These are phyloP conservation scores for Hymenoscyphus albidus DNA, from an alignment of 2,329 filamentous ascomycete species.

Conservation along the genomic window DNA sequence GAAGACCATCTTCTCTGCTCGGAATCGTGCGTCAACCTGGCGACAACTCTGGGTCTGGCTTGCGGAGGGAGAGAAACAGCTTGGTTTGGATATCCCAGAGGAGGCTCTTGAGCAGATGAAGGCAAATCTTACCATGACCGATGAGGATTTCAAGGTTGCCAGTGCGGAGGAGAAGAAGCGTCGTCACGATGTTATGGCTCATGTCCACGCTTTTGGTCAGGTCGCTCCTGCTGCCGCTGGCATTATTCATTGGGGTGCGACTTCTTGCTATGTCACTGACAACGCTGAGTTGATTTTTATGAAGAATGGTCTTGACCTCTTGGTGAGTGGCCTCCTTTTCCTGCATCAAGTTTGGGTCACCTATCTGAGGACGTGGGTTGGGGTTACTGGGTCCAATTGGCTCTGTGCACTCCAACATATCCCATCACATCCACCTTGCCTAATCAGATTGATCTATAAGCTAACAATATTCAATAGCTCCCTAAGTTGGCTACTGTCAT, in stretches of 20 bases:
- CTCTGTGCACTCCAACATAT: background rate
- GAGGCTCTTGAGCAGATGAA: constrained; percentile 75
- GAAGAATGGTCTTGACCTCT: constrained; percentile 61
- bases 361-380: too few relatives aligned
- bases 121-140: constrained; percentile 64
- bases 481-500: constrained; percentile 77
- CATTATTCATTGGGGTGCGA: constrained; percentile 69
- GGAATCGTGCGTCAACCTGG: constrained; percentile 74
- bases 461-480: constrained; percentile 42
- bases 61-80: constrained; percentile 75
- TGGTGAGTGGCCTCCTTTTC: background rate
- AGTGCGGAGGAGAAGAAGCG: constrained; percentile 70
- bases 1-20: constrained; percentile 74
- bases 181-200: constrained; percentile 59
- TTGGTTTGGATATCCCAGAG: constrained; percentile 69
- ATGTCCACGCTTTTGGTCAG: constrained; percentile 70
- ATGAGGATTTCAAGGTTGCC: constrained; percentile 71
- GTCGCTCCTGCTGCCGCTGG: constrained; percentile 73
- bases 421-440: background rate
- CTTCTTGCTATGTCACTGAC: constrained; percentile 45
- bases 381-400: too few relatives aligned
- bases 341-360: too few relatives aligned
- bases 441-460: background rate
- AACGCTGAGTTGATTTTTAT: constrained; percentile 60
- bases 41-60: constrained; percentile 70